phyloP scores from a whole-genome alignment of 2,329 filamentous ascomycete genomes.

The Neofusicoccum kwambonambiense region DNA sequence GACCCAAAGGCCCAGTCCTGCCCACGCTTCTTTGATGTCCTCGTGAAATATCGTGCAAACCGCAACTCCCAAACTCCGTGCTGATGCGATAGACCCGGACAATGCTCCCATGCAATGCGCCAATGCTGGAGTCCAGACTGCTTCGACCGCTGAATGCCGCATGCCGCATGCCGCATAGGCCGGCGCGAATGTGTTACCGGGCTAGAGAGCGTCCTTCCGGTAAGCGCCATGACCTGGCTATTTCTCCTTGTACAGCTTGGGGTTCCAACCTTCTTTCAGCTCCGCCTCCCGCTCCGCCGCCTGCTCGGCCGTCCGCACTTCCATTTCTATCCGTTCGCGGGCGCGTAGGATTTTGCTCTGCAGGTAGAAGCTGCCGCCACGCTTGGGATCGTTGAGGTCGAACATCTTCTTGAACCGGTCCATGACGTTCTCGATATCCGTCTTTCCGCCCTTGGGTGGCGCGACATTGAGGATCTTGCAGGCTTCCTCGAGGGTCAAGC shows the following conservation, averaged over 20 bases:
- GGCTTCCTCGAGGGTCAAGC: constrained; percentile 91
- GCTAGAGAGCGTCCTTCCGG: neutral
- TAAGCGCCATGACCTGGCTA: constrained; percentile 31
- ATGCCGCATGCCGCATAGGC: neutral
- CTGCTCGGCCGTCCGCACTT: constrained; percentile 71
- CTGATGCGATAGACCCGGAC: constrained; percentile 18
- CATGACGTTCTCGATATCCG: constrained; percentile 76
- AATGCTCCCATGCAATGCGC: constrained; percentile 13
- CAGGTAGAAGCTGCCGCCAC: constrained; percentile 95
- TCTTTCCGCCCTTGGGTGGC: constrained; percentile 74
- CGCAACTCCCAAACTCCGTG: constrained; percentile 19
- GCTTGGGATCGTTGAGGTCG: constrained; percentile 90
- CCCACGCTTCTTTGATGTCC: neutral
- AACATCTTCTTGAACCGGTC: constrained; percentile 92
- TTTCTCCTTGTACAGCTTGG: constrained; percentile 90
- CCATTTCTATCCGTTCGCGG: constrained; percentile 86
- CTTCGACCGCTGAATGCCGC: neutral
- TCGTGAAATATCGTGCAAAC: neutral
- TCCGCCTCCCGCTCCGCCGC: constrained; percentile 74
- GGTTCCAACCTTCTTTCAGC: constrained; percentile 82
- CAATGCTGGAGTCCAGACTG: neutral
- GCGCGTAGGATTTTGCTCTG: constrained; percentile 95
- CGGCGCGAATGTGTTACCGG: neutral
- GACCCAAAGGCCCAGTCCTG: neutral
- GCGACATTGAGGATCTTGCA: constrained; percentile 97